Evolutionary conservation across 805 yeast species (phyloP).

Genomic region (Starmerella apis): DNA sequence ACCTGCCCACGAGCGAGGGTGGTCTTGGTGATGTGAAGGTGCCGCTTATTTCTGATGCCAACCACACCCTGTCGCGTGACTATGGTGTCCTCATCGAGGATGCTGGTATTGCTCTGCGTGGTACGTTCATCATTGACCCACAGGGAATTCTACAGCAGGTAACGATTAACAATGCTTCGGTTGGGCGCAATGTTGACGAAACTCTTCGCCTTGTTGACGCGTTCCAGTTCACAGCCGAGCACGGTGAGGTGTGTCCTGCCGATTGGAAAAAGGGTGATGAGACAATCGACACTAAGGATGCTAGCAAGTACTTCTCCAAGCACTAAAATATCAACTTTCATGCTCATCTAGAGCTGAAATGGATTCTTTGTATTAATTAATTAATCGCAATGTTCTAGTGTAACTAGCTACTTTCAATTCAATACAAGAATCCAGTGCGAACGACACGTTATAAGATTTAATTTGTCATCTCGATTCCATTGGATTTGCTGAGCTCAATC

Average conservation of each 20-base stretch:
- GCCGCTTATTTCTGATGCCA: constrained; percentile 93
- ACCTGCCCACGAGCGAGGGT: constrained; percentile 91
- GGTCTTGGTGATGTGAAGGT: constrained; percentile 93
- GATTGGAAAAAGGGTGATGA: constrained; percentile 97
- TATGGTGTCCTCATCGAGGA: constrained; percentile 97
- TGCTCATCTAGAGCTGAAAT: too few species aligned
- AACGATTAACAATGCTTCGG: constrained; percentile 98
- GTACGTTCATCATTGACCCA: constrained; percentile 96
- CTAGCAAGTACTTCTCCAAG: constrained; percentile 20
- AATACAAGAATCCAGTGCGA: too few species aligned
- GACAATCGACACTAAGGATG: constrained; percentile 50
- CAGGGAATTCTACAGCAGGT: constrained; percentile 88
- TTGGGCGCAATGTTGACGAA: constrained; percentile 98
- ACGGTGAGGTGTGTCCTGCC: constrained; percentile 99
- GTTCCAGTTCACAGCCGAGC: constrained; percentile 97
- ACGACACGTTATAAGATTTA: too few species aligned
- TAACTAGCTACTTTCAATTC: too few species aligned
- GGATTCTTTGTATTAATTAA: too few species aligned
- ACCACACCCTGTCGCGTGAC: constrained; percentile 88
- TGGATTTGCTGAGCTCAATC: too few species aligned
- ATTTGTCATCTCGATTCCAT: too few species aligned
- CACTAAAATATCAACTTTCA: constrained; percentile 12
- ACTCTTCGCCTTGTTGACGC: constrained; percentile 95
- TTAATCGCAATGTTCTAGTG: too few species aligned
- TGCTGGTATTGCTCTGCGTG: constrained; percentile 95